Evolutionary conservation across 1,284 basidiomycete species (phyloP).

Genomic region (Ustilago crameri): DNA sequence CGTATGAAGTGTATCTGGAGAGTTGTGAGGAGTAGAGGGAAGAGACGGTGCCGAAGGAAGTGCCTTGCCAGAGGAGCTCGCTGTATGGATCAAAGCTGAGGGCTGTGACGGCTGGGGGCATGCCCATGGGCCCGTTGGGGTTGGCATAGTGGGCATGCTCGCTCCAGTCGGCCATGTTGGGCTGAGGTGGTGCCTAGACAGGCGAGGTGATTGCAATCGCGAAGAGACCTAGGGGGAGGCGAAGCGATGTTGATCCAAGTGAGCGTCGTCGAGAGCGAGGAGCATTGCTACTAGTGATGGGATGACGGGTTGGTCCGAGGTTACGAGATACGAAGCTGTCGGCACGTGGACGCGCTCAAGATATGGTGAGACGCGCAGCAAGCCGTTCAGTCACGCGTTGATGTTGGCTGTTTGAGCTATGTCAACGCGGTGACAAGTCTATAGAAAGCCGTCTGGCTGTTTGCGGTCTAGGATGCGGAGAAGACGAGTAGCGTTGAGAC

Average conservation of each 20-base stretch:
- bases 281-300: too few species aligned
- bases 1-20: constrained; percentile 72
- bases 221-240: too few species aligned
- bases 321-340: too few species aligned
- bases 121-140: constrained; percentile 54
- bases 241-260: too few species aligned
- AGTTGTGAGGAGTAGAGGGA: constrained; percentile 79
- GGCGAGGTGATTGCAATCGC: not conserved
- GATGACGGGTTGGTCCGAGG: too few species aligned
- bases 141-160: constrained; percentile 61
- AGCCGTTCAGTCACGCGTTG: too few species aligned
- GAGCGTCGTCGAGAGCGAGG: too few species aligned
- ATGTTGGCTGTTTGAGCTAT: not conserved
- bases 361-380: too few species aligned
- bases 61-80: constrained; percentile 88
- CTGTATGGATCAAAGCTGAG: constrained; percentile 88
- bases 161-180: constrained; percentile 61
- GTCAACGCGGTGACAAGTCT: too few species aligned
- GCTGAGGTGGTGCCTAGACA: constrained; percentile 1
- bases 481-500: not conserved
- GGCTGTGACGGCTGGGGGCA: constrained; percentile 55
- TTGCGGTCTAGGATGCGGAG: not conserved
- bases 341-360: too few species aligned
- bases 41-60: constrained; percentile 77
- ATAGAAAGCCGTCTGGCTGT: not conserved